These are phyloP conservation scores for Tricholoma matsutake DNA, from an alignment of 768 basidiomycete genomes.

Conservation along the genomic window DNA sequence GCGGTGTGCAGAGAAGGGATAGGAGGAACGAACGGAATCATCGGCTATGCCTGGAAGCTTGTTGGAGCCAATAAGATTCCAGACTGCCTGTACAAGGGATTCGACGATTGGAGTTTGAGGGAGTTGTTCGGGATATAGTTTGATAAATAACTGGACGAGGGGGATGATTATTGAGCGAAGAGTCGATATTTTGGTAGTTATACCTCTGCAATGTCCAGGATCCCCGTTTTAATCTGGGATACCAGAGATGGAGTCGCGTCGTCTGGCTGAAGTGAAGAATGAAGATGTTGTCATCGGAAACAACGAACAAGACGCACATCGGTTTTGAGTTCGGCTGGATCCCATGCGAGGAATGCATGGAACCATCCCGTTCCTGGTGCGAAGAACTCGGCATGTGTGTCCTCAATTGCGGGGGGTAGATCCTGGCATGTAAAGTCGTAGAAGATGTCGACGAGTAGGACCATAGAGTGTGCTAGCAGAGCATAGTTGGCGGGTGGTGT, in stretches of 20 bases:
- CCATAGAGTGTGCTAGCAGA: slow-evolving; percentile 68
- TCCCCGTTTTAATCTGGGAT: slow-evolving; percentile 84
- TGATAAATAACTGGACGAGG: slow-evolving; percentile 64
- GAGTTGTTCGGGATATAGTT: slow-evolving; percentile 79
- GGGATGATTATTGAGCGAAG: background rate
- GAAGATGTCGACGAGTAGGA: slow-evolving; percentile 81
- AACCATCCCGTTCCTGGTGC: slow-evolving; percentile 66
- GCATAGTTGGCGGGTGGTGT: slow-evolving; percentile 38
- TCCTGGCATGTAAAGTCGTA: slow-evolving; percentile 96
- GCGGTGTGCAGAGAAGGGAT: background rate
- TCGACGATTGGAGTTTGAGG: slow-evolving; percentile 60
- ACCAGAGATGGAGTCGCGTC: slow-evolving; percentile 81
- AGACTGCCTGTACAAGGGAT: slow-evolving; percentile 83
- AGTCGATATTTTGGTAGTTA: background rate
- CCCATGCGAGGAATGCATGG: slow-evolving; percentile 78
- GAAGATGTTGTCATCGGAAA: slow-evolving; percentile 7
- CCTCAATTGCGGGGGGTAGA: slow-evolving; percentile 91
- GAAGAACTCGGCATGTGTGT: slow-evolving; percentile 82
- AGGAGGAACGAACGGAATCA: slow-evolving; percentile 54
- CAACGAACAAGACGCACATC: slow-evolving; percentile 50
- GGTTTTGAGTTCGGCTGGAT: slow-evolving; percentile 60
- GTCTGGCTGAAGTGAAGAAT: slow-evolving; percentile 53
- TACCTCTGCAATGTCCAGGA: slow-evolving; percentile 90
- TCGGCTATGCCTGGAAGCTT: slow-evolving; percentile 68
- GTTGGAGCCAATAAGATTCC: slow-evolving; percentile 78